A percentile compares a stretch with the other conserved stretches of the same genome.
phyloP scores from a whole-genome alignment of 768 basidiomycete species.

The Mycena rebaudengoi region DNA sequence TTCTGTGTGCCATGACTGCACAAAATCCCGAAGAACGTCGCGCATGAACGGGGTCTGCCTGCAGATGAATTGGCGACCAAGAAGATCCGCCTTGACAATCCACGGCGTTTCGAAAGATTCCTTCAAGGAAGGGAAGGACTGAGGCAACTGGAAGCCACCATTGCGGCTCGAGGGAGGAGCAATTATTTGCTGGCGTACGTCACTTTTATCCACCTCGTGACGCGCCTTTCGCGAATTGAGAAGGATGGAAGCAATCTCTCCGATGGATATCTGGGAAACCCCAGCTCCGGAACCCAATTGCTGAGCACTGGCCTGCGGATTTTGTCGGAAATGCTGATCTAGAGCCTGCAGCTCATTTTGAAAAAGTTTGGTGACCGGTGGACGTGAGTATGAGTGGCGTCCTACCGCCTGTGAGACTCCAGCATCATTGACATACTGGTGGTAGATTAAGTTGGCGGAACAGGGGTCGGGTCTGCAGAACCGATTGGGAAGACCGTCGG shows the following conservation, averaged over 20 bases:
- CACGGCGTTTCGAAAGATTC: constrained; percentile 3
- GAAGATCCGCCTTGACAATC: neutral
- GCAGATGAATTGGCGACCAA: neutral
- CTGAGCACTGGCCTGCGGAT: neutral
- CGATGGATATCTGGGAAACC: neutral
- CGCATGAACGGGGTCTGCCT: constrained; percentile 10
- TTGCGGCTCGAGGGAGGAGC: neutral
- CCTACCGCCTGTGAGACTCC: neutral
- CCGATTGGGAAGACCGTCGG: neutral
- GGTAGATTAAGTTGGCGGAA: no score
- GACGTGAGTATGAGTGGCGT: no score
- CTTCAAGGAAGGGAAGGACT: neutral
- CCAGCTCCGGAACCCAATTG: neutral
- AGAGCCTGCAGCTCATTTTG: neutral
- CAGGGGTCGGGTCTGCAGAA: neutral
- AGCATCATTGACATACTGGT: neutral
- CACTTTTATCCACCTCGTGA: neutral
- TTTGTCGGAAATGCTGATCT: neutral
- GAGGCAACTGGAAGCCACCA: neutral
- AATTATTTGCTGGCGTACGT: neutral
- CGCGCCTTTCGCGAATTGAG: neutral
- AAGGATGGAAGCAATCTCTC: neutral
- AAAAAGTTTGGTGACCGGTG: neutral
- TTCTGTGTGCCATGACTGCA: constrained; percentile 1
- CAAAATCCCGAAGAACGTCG: neutral